Base-by-base conservation (phyloP, 2,329 filamentous ascomycete genomes). In the Cladobotryum mycophilum region DNA sequence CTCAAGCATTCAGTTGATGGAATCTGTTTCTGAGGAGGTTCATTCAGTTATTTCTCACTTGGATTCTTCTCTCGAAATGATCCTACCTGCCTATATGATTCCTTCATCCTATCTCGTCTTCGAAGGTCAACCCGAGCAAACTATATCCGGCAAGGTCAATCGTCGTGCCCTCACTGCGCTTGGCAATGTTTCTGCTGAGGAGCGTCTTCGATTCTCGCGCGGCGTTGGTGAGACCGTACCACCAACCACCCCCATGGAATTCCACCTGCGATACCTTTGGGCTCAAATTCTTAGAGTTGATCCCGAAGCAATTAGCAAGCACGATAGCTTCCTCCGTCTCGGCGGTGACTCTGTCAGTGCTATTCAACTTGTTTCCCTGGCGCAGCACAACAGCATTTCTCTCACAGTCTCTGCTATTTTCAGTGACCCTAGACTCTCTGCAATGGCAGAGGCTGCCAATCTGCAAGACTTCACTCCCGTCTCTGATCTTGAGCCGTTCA, bases 281-380 rank as follows among this genome's bases (percentile, higher is more conserved):
- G 12, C 18, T 20, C 44, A 30, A 30, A 11, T 30, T 11, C 25
- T 30, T 30, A 30, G 25, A 30, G 25, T 30, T 30, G 9, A 30
- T 11, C 25, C 25, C 25, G 47, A 51, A 2, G 47, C 42, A 2
- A 58, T 58, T n/a, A 44, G 56, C n/a, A 41, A 42, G 3, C 49
- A 58, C 20, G 56, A 58, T 33, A 46, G 49, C 38, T 56, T 58
- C 44, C 51, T 53, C 13, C 49, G 43, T 12, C 48, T 58, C 20
- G 56, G 54, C 3, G 56, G 56, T 9, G 52, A 58, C 37, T 58
- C 56, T 2, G 56, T 57, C 5, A 45, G 48, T 34, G 51, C 51
- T 8, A 53, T 53, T 3, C 37, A 51, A n/a, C 47, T 59, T 5
- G 54, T 55, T 2, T 49, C 56, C 13, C 45, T 38, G 17, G 54